Base-by-base conservation (phyloP, 1,139 yeast species). In the Yamadazyma atmosphaerica region DNA sequence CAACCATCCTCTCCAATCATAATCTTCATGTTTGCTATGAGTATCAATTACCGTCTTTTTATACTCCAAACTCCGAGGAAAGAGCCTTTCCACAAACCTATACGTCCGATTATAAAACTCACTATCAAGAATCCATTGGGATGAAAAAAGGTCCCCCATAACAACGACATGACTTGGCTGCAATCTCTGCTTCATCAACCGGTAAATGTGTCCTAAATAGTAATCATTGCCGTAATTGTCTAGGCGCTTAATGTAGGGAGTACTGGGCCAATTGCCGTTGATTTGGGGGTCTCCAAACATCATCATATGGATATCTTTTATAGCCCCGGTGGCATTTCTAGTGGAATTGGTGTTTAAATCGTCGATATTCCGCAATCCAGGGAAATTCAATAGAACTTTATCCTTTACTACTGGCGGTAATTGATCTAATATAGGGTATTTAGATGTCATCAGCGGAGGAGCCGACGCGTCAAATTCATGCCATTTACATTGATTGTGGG, bases 271-370 rank as follows among this genome's bases (percentile, higher is more conserved):
- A 47, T 82, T 79, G 1, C 98, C 98, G 46, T 90, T 85, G 59
- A 92, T 89, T 62, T 92, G 98, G 0, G 98, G 98, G 56, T 92
- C 98, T 9, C 98, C 98, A 60, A 89, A 83, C 2, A 95, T 83
- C 50, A 89, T 61, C 67, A 85, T 64, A 45, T 77, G 78, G 42
- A 85, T 74, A 51, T 82, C 87, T 14, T 67, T 56, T 11, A 65
- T 57, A 2, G 18, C 13, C 4, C 47, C 50, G 37, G 35, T 24
- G 3, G 19, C 14, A 15, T 14, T 14, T 10, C 28, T 39, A 9
- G 46, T 47, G 28, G 44, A 35, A 26, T 49, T 38, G 18, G 41
- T 36, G 10, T 40, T 26, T 6, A 25, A 9, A 9, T 42, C 47
- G 1, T 46, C 31, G 12, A 34, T 35, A 4, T 42, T 50, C 38